Evolutionary conservation across 306 rosid genomes (phyloP).

Genomic region (Glycine soja): DNA sequence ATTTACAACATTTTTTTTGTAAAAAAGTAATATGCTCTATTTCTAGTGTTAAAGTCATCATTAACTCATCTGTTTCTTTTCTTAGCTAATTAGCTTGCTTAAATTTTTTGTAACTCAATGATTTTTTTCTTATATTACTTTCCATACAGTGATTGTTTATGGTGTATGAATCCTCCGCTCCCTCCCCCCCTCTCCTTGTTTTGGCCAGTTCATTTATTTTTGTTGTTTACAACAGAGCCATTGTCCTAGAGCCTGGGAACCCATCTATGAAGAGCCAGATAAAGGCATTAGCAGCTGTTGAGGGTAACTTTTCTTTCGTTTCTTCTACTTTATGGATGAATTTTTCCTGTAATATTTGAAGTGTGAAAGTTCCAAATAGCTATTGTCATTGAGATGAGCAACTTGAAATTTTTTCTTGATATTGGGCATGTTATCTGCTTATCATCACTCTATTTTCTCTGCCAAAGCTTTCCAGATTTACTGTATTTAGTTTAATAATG

Average conservation of each 20-base stretch:
- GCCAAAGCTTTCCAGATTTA: slow-evolving; percentile 36
- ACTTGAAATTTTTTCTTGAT: slow-evolving; percentile 10
- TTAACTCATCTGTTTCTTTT: too few relatives aligned
- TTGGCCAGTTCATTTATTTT: slow-evolving; percentile 36
- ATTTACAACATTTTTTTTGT: background rate
- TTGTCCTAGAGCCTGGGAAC: slow-evolving; percentile 86
- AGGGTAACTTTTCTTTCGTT: slow-evolving; percentile 58
- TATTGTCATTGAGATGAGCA: slow-evolving; percentile 33
- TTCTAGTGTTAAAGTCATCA: background rate
- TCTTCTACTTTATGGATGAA: slow-evolving; percentile 20
- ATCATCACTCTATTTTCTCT: slow-evolving; percentile 42
- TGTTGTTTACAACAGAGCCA: slow-evolving; percentile 71
- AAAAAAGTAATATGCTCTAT: slow-evolving; percentile 30
- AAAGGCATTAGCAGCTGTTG: slow-evolving; percentile 75
- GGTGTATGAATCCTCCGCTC: slow-evolving; percentile 10
- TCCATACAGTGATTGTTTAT: slow-evolving; percentile 20
- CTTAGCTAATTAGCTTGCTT: slow-evolving; percentile 23
- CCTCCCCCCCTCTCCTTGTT: background rate
- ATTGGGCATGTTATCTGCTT: slow-evolving; percentile 40
- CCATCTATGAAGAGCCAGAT: slow-evolving; percentile 77
- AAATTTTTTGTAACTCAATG: slow-evolving; percentile 10
- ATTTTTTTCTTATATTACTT: slow-evolving; percentile 36
- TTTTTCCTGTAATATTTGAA: background rate
- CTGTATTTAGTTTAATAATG: slow-evolving; percentile 31
- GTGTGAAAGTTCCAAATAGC: slow-evolving; percentile 23